phyloP scores from a whole-genome alignment of 164 flowering plant species.

The Tetracentron sinense region DNA sequence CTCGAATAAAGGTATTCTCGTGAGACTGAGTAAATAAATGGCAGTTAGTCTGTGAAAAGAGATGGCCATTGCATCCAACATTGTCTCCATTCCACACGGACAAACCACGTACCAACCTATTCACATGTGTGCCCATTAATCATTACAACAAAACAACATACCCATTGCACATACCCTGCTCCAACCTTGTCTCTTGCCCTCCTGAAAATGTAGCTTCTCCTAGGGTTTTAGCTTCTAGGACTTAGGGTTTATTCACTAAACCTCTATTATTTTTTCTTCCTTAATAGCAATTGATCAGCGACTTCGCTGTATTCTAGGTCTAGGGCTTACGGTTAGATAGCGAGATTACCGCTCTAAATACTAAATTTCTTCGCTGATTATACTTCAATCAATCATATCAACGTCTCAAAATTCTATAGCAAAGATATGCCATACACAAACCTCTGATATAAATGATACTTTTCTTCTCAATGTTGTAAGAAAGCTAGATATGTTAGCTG shows the following conservation, averaged over 20 bases:
- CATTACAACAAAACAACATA: constrained; percentile 60
- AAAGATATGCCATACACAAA: constrained; percentile 8
- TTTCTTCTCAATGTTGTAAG: background rate
- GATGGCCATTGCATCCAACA: no score
- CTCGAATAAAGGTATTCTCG: no score
- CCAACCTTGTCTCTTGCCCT: constrained; percentile 32
- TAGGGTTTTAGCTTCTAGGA: background rate
- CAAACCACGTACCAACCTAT: constrained; percentile 58
- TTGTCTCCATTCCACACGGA: constrained; percentile 40
- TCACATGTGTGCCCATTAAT: constrained; percentile 69
- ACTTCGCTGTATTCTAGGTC: no score
- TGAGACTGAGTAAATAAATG: no score
- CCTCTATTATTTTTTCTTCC: background rate
- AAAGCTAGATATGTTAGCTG: background rate
- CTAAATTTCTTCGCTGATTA: no score
- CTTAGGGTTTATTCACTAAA: background rate
- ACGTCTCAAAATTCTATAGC: background rate
- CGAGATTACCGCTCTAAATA: no score
- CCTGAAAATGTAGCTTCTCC: background rate
- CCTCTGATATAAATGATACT: background rate
- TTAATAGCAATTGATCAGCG: no score
- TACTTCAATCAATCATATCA: constrained; percentile 13
- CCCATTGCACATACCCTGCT: constrained; percentile 33
- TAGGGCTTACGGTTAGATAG: no score
- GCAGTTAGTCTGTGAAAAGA: no score